Base-by-base conservation (phyloP, 768 basidiomycete genomes). In the Serendipita sp. region DNA sequence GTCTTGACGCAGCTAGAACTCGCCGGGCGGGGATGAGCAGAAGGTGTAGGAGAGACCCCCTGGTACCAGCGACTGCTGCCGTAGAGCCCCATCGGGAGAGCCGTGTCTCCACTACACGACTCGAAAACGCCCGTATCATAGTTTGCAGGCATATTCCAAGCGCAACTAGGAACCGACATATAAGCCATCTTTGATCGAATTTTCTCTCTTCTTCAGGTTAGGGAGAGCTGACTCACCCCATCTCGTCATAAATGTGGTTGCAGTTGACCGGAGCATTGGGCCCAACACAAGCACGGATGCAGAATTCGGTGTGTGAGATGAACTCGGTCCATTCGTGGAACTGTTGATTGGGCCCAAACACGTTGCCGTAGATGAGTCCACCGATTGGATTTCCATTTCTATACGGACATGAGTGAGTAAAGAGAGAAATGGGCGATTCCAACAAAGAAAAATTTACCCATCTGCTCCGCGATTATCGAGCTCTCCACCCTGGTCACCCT, bases 1-100 rank as follows among this genome's bases (percentile, higher is more conserved):
- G 76, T 64, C 2, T 77, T 65, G 14, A 74, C 75, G 75, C 91
- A 93, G 24, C 76, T 72, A 17, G 82, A 85, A 2, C 83, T 82
- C 3, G 80, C 67, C 0, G 82, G 84, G 17, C 74, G 69, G 3
- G 77, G 72, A 66, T 77, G 76, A 3, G 75, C 67, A 1, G 71
- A 67, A 0, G 78, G 78, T 4, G 77, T 78, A 31, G 69, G 61
- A 2, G 71, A 69, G 44, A 74, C 71, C 34, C 71, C 74, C 66
- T 75, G 77, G 61, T 71, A 68, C 74, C 68, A 78, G 11, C 72
- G 76, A 9, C 70, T 70, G 1, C 70, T 70, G 62, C 67, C 67
- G 68, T 77, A 78, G 43, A 77, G 71, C 26, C 74, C 74, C 38
- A 75, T 74, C 22, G 74, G 72, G 67, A 67, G 61, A 63, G 74